phyloP scores from a whole-genome alignment of 2,329 filamentous ascomycete species.

The Aspergillus terreus region DNA sequence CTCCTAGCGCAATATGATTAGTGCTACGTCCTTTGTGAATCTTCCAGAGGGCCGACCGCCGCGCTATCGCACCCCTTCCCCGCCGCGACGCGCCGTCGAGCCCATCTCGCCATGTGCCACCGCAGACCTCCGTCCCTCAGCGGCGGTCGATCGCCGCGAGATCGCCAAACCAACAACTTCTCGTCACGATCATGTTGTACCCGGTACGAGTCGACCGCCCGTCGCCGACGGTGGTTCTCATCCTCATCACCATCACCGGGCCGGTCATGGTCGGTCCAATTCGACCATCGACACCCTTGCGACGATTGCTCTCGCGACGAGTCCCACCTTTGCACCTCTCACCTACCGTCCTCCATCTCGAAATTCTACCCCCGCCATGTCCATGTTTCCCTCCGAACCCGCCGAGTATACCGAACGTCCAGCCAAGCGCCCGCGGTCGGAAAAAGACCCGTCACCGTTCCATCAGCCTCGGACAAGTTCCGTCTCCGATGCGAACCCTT shows the following conservation, averaged over 20 bases:
- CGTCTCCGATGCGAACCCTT: conserved; percentile 28
- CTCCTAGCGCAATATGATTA: conserved; percentile 30
- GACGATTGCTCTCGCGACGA: conserved; percentile 49
- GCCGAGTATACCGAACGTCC: conserved; percentile 45
- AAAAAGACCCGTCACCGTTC: conserved; percentile 47
- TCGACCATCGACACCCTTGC: conserved; percentile 49
- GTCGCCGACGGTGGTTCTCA: conserved; percentile 17
- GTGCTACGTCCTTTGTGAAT: conserved; percentile 36
- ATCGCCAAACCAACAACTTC: conserved; percentile 20
- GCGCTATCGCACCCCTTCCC: conserved; percentile 45
- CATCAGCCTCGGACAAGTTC: conserved; percentile 25
- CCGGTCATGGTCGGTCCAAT: conserved; percentile 42
- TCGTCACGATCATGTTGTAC: conserved; percentile 19
- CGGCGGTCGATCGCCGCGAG: conserved; percentile 25
- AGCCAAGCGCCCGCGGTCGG: conserved; percentile 59
- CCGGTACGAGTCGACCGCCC: conserved; percentile 18
- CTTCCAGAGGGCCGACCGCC: conserved; percentile 35
- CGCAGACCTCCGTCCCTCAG: conserved; percentile 26
- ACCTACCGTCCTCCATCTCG: conserved; percentile 30
- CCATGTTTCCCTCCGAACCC: conserved; percentile 28
- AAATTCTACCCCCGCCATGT: conserved; percentile 18
- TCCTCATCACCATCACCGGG: conserved; percentile 19
- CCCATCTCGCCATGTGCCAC: conserved; percentile 40
- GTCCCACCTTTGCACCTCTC: conserved; percentile 40
- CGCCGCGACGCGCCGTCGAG: conserved; percentile 45